Base-by-base conservation (phyloP, 495 filamentous ascomycete species). In the Neohortaea acidophila region DNA sequence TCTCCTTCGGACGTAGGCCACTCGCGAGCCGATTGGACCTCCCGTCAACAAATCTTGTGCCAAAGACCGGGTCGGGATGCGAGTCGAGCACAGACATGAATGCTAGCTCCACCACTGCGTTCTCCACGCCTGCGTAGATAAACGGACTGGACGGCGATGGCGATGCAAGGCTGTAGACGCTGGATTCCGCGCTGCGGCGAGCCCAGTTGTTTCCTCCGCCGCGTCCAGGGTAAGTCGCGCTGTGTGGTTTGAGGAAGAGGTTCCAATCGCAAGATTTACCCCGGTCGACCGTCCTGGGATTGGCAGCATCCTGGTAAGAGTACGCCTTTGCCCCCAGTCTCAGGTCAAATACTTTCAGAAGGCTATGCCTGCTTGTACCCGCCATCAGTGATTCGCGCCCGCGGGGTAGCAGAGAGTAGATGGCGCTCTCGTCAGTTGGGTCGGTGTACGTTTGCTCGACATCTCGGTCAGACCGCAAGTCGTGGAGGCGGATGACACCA, bases 301-400 rank as follows among this genome's bases (percentile, higher is more conserved):
- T 30, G 14, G 24, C 27, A 11, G 35, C 40, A 25, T 53, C 48
- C 17, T 57, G 42, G 29, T 49, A 47, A 17, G 45, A 39, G 44
- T 61, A 61, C 15, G 44, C 49, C 21, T 55, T 49, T 4, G 55
- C 59, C 6, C 63, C 68, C 59, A 74, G 63, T 25, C 77, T 70
- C 23, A 81, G 52, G 48, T 81, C 74, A 42, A 79, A 81, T 1
- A 78, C 51, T 45, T 79, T 80, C 7, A 81, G 52, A 12, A 76
- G 48, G 29, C 64, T 66, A 47, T 77, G 66, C 8, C 63, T 62
- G 8, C 64, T 63, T 1, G 63, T 63, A 13, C 75, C 77, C 13
- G 66, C 68, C 11, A 78, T 42, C 43, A 81, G 68, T 4, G 64
- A 59, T 44, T 77, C 63, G 15, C 64, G 60, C 10, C 66, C 67